Percentiles rank a stretch among this genome's conserved stretches.
These are phyloP conservation scores for Mortierella alpina DNA, from an alignment of 192 early-diverging fungal species.

Conservation along the genomic window DNA sequence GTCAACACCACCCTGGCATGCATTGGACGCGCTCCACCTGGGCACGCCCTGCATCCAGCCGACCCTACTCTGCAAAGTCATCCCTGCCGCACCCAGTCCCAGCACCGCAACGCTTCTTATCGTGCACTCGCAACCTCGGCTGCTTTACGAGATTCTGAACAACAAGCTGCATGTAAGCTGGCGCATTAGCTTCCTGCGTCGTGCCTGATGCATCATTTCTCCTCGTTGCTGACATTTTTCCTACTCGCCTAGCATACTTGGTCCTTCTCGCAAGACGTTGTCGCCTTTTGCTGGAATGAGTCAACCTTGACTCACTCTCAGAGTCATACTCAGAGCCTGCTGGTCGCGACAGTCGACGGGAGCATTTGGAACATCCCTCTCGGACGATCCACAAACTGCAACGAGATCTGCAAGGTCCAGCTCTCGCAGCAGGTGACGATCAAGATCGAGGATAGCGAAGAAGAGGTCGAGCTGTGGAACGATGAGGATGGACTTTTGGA, in stretches of 20 bases:
- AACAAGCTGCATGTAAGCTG: slow-evolving; percentile 8
- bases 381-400: background rate
- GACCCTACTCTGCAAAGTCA: no score
- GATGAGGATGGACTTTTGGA: slow-evolving; percentile 35
- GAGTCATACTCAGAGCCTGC: background rate
- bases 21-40: no score
- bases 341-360: slow-evolving; percentile 29
- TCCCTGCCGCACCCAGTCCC: no score
- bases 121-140: background rate
- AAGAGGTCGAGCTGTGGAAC: slow-evolving; percentile 40
- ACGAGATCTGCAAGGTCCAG: background rate
- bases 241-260: slow-evolving; percentile 1
- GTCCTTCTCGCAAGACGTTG: slow-evolving; percentile 25
- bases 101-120: background rate
- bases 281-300: slow-evolving; percentile 26
- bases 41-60: no score
- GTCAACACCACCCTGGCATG: no score
- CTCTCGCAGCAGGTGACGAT: background rate
- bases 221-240: background rate
- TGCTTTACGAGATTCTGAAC: slow-evolving; percentile 12
- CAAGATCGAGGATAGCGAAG: slow-evolving; percentile 17
- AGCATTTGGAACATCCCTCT: slow-evolving; percentile 21
- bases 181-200: background rate
- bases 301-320: background rate
- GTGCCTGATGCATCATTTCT: background rate